phyloP scores from a whole-genome alignment of 78 protist genomes.

The Salpingoeca rosetta region DNA sequence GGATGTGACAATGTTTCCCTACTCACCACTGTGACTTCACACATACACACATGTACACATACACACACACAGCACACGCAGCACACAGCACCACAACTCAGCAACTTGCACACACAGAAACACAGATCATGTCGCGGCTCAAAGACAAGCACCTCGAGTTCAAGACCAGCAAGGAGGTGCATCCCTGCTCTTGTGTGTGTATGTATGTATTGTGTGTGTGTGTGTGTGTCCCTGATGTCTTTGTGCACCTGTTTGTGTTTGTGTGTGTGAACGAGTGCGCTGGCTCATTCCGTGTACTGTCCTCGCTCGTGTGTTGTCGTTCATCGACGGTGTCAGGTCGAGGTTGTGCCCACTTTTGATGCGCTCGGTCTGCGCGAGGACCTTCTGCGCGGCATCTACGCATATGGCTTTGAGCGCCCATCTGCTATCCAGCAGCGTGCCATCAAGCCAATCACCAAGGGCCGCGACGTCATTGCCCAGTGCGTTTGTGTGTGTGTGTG shows the following conservation, averaged over 20 bases:
- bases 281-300: too few relatives aligned
- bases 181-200: neutral
- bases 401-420: slow-evolving; percentile 97
- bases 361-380: slow-evolving; percentile 80
- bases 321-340: too few relatives aligned
- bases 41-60: neutral
- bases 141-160: neutral
- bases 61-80: neutral
- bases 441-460: slow-evolving; percentile 75
- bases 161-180: neutral
- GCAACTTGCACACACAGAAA: neutral
- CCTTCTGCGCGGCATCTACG: slow-evolving; percentile 93
- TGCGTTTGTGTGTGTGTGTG: too few relatives aligned
- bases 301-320: too few relatives aligned
- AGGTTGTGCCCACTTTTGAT: slow-evolving; percentile 81
- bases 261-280: too few relatives aligned
- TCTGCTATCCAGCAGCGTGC: slow-evolving; percentile 97
- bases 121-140: neutral
- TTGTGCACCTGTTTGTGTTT: neutral
- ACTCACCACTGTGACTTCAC: neutral
- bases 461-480: slow-evolving; percentile 93
- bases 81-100: neutral
- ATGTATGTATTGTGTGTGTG: neutral
- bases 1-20: neutral
- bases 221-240: neutral